Base-by-base conservation (phyloP, 2,329 filamentous ascomycete species). In the Orbilia brochopaga region DNA sequence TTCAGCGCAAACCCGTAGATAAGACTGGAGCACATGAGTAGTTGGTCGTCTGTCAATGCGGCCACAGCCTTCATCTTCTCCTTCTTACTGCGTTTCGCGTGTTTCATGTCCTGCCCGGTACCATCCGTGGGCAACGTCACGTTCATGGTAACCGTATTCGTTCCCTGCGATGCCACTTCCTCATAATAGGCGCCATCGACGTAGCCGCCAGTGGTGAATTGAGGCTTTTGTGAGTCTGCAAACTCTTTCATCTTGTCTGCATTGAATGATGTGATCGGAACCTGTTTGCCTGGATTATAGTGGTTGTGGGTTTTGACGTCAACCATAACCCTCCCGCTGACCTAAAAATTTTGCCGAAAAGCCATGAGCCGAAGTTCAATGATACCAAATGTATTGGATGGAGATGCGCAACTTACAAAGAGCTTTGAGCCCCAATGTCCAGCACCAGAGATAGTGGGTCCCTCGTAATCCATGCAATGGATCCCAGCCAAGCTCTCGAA, bases 1-100 rank as follows among this genome's bases (percentile, higher is more conserved):
- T 86, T 87, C 78, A 96, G 95, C 0, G 90, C 86, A 76, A 96
- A 96, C 0, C 92, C 92, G 1, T 95, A 84, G 0, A 96, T 90
- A 0, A 95, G 87, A 0, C 92, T 89, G 1, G 90, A 93, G 1
- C 91, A 88, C 54, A 95, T 88, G 4, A 96, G 82, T 23, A 94
- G 88, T 75, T 96, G 90, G 73, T 95, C 91, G 54, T 94, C 90
- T 0, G 85, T 89, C 67, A 77, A 50, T 27, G 42, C 40, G n/a
- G 40, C 51, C 7, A 74, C 19, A 1, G 74, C 72, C 8, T 75
- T 62, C 27, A 51, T 46, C 54, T 58, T 64, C n/a, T 67, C 37
- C 2, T 53, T 55, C 7, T 23, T 48, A 4, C 40, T 30, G 21
- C 59, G 50, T 3, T 23, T 27, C 19, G 61, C 27, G 48, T 73